These are phyloP conservation scores for Pulveroboletus sp. DNA, from an alignment of 768 basidiomycete genomes.

Conservation along the genomic window DNA sequence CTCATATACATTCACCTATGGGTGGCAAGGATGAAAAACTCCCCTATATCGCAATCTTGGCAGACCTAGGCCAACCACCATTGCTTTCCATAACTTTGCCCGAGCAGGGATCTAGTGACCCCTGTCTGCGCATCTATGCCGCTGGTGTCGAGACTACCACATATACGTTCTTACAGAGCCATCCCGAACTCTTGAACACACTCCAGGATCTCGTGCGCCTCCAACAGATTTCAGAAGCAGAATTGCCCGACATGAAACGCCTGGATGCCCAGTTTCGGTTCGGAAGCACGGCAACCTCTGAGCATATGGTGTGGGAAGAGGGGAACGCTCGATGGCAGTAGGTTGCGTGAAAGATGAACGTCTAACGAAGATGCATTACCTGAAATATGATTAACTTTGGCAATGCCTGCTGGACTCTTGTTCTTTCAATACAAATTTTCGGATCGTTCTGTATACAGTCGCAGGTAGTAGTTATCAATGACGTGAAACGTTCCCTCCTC, in stretches of 20 bases:
- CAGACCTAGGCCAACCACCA: background rate
- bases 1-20: background rate
- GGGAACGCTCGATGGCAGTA: too few species aligned
- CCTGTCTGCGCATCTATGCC: background rate
- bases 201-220: background rate
- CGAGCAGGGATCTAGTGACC: background rate
- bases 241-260: background rate
- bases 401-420: too few species aligned
- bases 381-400: too few species aligned
- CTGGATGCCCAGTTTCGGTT: conserved; percentile 1
- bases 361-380: too few species aligned
- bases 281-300: background rate
- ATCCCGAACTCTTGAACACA: too few species aligned
- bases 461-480: too few species aligned
- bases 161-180: conserved; percentile 11
- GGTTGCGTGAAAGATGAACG: too few species aligned
- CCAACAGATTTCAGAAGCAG: background rate
- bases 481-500: too few species aligned
- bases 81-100: background rate
- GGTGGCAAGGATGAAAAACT: background rate
- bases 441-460: too few species aligned
- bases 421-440: too few species aligned
- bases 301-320: too few species aligned
- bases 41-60: conserved; percentile 1
- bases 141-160: background rate